These are phyloP conservation scores for Clonostachys rosea DNA, from an alignment of 2,329 filamentous ascomycete genomes.

Conservation along the genomic window DNA sequence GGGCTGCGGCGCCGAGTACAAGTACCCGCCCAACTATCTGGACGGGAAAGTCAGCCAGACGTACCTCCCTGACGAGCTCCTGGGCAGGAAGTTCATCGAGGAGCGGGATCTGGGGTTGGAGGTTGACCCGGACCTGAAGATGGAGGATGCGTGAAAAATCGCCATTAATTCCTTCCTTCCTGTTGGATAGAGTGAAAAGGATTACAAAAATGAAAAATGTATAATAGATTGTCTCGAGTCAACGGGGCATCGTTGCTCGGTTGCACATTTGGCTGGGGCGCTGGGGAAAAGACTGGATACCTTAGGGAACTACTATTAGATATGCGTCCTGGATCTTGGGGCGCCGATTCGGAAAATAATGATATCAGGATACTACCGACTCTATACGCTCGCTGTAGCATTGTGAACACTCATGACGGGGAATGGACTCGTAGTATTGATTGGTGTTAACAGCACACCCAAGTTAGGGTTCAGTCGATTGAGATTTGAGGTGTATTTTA, in stretches of 20 bases:
- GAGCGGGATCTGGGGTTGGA: conserved; percentile 74
- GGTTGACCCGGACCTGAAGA: conserved; percentile 64
- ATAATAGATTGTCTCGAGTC: background rate
- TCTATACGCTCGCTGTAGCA: background rate
- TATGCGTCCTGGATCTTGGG: no score
- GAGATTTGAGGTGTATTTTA: no score
- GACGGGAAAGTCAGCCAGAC: conserved; percentile 81
- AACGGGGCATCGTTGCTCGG: background rate
- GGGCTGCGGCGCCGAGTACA: conserved; percentile 87
- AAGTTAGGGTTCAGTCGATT: no score
- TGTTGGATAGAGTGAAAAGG: background rate
- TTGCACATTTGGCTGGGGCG: background rate
- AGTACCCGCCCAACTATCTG: conserved; percentile 89
- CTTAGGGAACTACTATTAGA: background rate
- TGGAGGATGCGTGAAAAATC: conserved; percentile 17
- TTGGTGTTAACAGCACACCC: no score
- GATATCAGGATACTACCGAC: background rate
- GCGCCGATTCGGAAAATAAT: background rate
- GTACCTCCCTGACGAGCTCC: conserved; percentile 78
- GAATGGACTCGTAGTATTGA: no score
- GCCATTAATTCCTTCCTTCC: background rate
- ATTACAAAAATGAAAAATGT: background rate
- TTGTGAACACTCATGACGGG: no score
- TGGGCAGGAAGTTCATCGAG: conserved; percentile 71
- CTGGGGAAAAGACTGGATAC: background rate